These are phyloP conservation scores for Russula dissimulans DNA, from an alignment of 768 basidiomycete genomes.

Conservation along the genomic window DNA sequence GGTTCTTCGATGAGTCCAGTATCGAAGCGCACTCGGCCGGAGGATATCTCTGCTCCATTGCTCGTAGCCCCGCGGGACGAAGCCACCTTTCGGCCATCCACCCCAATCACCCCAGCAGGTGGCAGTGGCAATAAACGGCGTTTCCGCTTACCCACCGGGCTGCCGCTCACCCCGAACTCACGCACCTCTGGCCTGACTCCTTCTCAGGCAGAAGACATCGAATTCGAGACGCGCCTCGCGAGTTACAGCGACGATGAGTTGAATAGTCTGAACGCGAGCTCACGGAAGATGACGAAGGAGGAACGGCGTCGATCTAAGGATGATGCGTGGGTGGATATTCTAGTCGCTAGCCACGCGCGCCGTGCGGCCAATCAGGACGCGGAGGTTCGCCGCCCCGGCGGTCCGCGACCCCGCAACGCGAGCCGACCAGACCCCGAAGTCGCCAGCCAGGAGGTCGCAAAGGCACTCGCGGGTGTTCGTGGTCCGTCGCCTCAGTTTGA, in stretches of 20 bases:
- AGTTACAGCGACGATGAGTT: conserved; percentile 44
- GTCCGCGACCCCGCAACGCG: conserved; percentile 26
- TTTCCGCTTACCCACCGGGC: conserved; percentile 47
- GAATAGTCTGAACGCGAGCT: conserved; percentile 6
- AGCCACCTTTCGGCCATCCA: conserved; percentile 16
- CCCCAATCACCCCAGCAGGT: conserved; percentile 25
- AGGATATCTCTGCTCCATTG: conserved; percentile 1
- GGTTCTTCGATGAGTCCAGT: not conserved
- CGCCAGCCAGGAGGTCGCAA: conserved; percentile 63
- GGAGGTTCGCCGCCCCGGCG: conserved; percentile 25
- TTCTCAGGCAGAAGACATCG: conserved; percentile 72
- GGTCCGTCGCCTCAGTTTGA: conserved; percentile 35
- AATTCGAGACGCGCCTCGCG: conserved; percentile 75
- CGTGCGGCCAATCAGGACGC: conserved; percentile 51
- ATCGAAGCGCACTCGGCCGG: not conserved
- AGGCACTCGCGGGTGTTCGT: conserved; percentile 53
- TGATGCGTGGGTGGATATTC: conserved; percentile 84
- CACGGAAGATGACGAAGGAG: conserved; percentile 30
- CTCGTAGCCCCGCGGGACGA: not conserved
- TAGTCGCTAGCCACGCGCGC: conserved; percentile 51
- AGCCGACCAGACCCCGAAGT: conserved; percentile 54
- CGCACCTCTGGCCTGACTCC: conserved; percentile 46
- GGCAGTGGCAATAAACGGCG: conserved; percentile 34
- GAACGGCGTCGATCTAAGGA: conserved; percentile 39
- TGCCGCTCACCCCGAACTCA: conserved; percentile 42